A percentile compares a stretch with the other conserved stretches of the same genome.
Conservation (phyloP, 805 yeast genomes). For the Metschnikowia lachancei region DNA sequence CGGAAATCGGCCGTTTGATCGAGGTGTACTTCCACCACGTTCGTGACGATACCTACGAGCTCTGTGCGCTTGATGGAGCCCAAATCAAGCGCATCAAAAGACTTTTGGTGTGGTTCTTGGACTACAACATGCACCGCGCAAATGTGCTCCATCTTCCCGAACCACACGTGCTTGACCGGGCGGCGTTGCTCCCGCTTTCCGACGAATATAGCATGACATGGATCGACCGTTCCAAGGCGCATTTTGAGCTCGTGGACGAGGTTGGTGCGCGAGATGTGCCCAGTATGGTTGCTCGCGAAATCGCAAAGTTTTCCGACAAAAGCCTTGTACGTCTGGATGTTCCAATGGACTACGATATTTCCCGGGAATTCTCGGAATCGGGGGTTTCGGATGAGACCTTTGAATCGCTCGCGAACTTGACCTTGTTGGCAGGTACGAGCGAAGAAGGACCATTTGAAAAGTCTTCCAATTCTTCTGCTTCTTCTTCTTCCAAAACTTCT, state of each 20-base stretch:
- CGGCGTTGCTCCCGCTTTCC: conserved; percentile 25
- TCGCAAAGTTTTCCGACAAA: conserved; percentile 11
- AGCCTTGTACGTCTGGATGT: background rate
- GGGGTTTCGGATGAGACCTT: conserved; percentile 18
- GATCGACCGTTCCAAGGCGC: conserved; percentile 25
- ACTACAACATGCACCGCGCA: conserved; percentile 29
- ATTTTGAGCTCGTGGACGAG: conserved; percentile 14
- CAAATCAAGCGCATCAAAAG: conserved; percentile 38
- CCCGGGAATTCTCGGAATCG: conserved; percentile 6
- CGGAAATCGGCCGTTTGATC: conserved; percentile 29
- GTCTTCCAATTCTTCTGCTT: no score
- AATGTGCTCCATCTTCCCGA: conserved; percentile 21
- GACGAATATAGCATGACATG: conserved; percentile 35
- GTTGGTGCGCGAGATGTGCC: background rate
- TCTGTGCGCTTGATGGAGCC: conserved; percentile 27
- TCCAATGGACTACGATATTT: conserved; percentile 1
- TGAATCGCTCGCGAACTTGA: conserved; percentile 7
- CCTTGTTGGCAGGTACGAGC: background rate
- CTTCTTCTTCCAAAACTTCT: no score
- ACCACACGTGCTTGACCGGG: conserved; percentile 3
- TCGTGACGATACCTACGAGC: conserved; percentile 27
- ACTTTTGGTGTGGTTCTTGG: conserved; percentile 38
- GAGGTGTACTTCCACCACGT: conserved; percentile 35
- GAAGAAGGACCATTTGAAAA: background rate
- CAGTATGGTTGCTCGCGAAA: conserved; percentile 10